Conservation (phyloP, 2,329 filamentous ascomycete species). For the Calonectria fujianensis region DNA sequence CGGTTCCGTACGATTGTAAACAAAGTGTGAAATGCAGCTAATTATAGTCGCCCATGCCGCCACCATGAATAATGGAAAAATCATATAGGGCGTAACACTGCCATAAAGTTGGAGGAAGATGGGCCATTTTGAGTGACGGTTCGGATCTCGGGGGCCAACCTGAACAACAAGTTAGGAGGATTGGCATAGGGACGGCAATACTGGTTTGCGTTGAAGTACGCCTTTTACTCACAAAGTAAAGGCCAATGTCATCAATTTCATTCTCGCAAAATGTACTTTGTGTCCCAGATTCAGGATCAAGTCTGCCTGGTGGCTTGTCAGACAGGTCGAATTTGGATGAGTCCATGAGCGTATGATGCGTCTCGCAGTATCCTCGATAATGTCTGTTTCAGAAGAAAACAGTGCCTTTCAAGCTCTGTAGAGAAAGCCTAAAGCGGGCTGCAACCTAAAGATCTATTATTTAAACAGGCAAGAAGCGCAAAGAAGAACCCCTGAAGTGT, state of each 20-base stretch:
- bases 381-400: not conserved
- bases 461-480: not conserved
- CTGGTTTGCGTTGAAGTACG: not conserved
- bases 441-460: not conserved
- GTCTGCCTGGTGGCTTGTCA: not conserved
- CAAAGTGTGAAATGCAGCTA: constrained; percentile 71
- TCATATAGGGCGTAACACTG: constrained; percentile 82
- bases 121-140: constrained; percentile 84
- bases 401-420: not conserved
- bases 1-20: constrained; percentile 58
- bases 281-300: not conserved
- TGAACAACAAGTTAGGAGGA: not conserved
- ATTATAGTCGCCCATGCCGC: constrained; percentile 80
- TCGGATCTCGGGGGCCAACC: constrained; percentile 78
- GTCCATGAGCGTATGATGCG: not conserved
- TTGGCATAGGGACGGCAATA: too few species aligned
- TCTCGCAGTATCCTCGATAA: too few species aligned
- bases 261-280: not conserved
- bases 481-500: not conserved
- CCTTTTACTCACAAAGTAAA: constrained; percentile 14
- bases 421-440: not conserved
- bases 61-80: constrained; percentile 79
- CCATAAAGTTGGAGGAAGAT: constrained; percentile 84
- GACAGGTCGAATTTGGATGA: not conserved
- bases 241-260: not conserved